These are phyloP conservation scores for Paraleonurus japonicus DNA, from an alignment of 257 asterid genomes.

Conservation along the genomic window DNA sequence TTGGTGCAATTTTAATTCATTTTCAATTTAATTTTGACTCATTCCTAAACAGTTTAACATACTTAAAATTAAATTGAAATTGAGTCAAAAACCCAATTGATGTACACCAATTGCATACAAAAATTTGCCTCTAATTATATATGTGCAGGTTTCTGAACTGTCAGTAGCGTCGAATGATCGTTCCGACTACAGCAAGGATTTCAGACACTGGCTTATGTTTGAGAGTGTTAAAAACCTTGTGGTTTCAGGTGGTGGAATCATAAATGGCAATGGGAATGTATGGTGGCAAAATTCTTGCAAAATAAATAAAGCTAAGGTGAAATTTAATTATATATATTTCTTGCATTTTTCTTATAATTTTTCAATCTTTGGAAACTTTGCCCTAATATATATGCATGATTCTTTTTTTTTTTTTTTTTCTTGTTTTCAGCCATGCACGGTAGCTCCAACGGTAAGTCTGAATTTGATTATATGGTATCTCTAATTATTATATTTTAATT, in stretches of 20 bases:
- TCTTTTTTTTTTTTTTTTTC: neutral
- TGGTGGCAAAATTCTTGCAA: constrained; percentile 98
- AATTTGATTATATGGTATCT: neutral
- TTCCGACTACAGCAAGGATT: constrained; percentile 45
- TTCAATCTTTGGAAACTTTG: neutral
- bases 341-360: neutral
- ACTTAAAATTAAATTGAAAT: too few relatives aligned
- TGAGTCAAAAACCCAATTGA: too few relatives aligned
- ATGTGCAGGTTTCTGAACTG: constrained; percentile 46
- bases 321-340: neutral
- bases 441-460: constrained; percentile 84
- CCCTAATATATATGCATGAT: neutral
- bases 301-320: constrained; percentile 40
- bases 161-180: constrained; percentile 51
- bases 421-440: constrained; percentile 60
- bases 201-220: constrained; percentile 60
- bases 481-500: neutral
- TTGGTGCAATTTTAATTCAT: too few relatives aligned
- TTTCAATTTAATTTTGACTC: too few relatives aligned
- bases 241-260: constrained; percentile 69
- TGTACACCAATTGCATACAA: too few relatives aligned
- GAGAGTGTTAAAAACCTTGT: constrained; percentile 42
- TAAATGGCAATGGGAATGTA: constrained; percentile 69
- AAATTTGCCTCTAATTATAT: neutral
- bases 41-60: too few relatives aligned